Base-by-base conservation (phyloP, 768 basidiomycete genomes). In the Cantharellus cinnabarinus region DNA sequence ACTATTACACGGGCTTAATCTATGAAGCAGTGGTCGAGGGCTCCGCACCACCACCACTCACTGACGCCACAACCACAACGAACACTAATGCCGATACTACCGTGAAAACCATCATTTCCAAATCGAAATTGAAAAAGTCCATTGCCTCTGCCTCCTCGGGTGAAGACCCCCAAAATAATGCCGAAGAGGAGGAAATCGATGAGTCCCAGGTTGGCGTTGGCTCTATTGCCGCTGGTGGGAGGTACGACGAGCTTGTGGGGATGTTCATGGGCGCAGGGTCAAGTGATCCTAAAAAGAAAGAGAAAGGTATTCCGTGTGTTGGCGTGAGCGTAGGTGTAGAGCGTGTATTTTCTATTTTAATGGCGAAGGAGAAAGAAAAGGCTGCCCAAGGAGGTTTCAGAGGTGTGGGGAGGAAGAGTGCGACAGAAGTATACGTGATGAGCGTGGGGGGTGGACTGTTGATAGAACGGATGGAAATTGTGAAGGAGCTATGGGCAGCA, bases 1-100 rank as follows among this genome's bases (percentile, higher is more conserved):
- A 98, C 70, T 98, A 99, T 71, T 98, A 99, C 71, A 99, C 94
- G 2, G 95, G 95, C 15, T 83, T 99, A 66, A 98, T 98, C 68
- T 98, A 94, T 71, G 94, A 99, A 71, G 95, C 89, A 50, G 79
- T 87, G 62, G 87, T 90, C 44, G 90, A 89, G 66, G 88, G 83
- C 1, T 97, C 93, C 4, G 93, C 93, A 0, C 91, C 94, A 2
- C 93, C 94, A 76, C 52, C 52, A 54, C 52, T 7, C 4, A 50
- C 70, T 70, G 4, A 65, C 66, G 58, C 70, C 4, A 58, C 65
- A 38, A 52, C 65, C 38, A 59, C 62, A 62, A 3, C 58, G 58
- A 40, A 61, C 71, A 29, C 20, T 29, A 29, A 29, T 29, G 66
- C 68, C 68, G 62, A 71, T 71, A 62, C 67, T 40, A 38, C 70